Conservation (phyloP, 495 filamentous ascomycete genomes). For the Usnea hakonensis region DNA sequence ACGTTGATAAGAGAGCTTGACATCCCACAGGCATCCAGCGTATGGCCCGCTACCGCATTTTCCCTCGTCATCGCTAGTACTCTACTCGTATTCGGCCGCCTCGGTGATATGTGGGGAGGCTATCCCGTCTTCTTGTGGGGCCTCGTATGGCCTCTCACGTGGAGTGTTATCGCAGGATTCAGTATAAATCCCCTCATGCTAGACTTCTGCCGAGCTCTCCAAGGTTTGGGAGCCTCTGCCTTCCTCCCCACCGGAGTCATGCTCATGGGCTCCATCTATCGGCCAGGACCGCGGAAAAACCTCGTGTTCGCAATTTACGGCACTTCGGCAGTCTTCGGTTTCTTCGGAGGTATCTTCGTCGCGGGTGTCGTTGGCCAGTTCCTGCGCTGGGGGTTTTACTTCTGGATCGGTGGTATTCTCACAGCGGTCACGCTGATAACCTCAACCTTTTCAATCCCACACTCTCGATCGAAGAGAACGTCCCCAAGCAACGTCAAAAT, state of each 20-base stretch:
- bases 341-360: slow-evolving; percentile 75
- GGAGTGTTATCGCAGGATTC: slow-evolving; percentile 66
- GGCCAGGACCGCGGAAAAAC: slow-evolving; percentile 81
- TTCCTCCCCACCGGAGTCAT: slow-evolving; percentile 71
- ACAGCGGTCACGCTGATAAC: no score
- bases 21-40: slow-evolving; percentile 54
- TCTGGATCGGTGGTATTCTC: slow-evolving; percentile 80
- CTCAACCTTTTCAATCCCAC: no score
- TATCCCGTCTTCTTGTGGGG: slow-evolving; percentile 62
- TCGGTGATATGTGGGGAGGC: slow-evolving; percentile 73
- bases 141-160: slow-evolving; percentile 61
- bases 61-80: slow-evolving; percentile 65
- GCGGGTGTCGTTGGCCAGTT: slow-evolving; percentile 61
- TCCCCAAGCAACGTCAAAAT: no score
- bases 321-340: slow-evolving; percentile 66
- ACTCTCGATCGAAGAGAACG: no score
- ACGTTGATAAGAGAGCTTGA: slow-evolving; percentile 52
- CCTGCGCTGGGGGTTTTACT: slow-evolving; percentile 66
- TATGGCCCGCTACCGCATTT: slow-evolving; percentile 77
- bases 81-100: slow-evolving; percentile 66
- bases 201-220: slow-evolving; percentile 65
- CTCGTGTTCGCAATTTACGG: slow-evolving; percentile 75
- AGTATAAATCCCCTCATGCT: slow-evolving; percentile 61
- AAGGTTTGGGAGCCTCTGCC: slow-evolving; percentile 69
- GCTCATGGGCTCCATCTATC: slow-evolving; percentile 70